A percentile compares a stretch with the other conserved stretches of the same genome.
Evolutionary conservation across 306 rosid species (phyloP).

Genomic region (Trifolium repens): DNA sequence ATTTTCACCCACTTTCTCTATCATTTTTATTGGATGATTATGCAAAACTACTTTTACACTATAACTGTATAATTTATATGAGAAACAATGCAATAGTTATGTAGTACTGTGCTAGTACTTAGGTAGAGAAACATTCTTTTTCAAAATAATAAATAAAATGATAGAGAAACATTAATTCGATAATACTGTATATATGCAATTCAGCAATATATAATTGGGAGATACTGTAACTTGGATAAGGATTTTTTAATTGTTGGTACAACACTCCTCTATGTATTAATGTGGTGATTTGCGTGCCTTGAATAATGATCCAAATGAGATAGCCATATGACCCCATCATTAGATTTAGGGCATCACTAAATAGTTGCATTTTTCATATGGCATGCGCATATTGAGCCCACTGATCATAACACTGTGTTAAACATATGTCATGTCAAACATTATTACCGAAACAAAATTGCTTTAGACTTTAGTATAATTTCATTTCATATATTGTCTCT

Average conservation of each 20-base stretch:
- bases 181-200: too few relatives aligned
- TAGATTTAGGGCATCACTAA: constrained; percentile 43
- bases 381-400: constrained; percentile 40
- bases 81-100: too few relatives aligned
- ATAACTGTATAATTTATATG: too few relatives aligned
- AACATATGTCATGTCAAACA: constrained; percentile 42
- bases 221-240: too few relatives aligned
- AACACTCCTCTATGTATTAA: background rate
- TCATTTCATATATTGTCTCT: background rate
- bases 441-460: constrained; percentile 30
- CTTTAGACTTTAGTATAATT: background rate
- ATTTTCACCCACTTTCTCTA: too few relatives aligned
- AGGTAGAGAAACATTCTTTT: too few relatives aligned
- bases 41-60: too few relatives aligned
- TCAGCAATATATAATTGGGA: too few relatives aligned
- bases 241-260: background rate
- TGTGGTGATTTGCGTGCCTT: constrained; percentile 26
- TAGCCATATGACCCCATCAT: constrained; percentile 37
- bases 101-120: too few relatives aligned
- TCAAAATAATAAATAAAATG: too few relatives aligned
- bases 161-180: too few relatives aligned
- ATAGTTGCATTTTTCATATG: constrained; percentile 29
- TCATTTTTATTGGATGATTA: too few relatives aligned
- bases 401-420: constrained; percentile 8
- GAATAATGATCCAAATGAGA: constrained; percentile 38